These are phyloP conservation scores for Neoscytalidium dimidiatum DNA, from an alignment of 2,329 filamentous ascomycete genomes.

Conservation along the genomic window DNA sequence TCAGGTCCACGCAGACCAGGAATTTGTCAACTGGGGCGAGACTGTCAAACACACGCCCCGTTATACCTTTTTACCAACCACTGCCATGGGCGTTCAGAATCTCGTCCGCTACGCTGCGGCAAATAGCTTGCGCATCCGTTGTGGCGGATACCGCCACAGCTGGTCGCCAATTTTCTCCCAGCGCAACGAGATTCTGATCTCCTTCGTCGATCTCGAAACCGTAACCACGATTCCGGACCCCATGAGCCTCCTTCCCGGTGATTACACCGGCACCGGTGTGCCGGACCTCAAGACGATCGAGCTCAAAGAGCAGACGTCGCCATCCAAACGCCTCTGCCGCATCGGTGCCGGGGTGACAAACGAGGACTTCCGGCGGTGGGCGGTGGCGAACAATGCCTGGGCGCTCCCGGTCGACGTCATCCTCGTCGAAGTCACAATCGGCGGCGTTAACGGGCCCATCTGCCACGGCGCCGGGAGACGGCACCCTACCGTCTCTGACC, in stretches of 20 bases:
- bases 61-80: constrained; percentile 46
- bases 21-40: constrained; percentile 47
- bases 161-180: constrained; percentile 46
- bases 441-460: constrained; percentile 48
- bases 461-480: constrained; percentile 51
- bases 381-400: constrained; percentile 43
- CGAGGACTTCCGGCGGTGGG: constrained; percentile 50
- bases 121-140: constrained; percentile 42
- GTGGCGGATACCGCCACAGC: constrained; percentile 47
- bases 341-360: constrained; percentile 49
- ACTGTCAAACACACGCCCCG: constrained; percentile 42
- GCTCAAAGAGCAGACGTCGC: constrained; percentile 30
- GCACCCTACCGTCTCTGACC: constrained; percentile 49
- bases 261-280: constrained; percentile 25
- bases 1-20: constrained; percentile 26
- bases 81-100: constrained; percentile 43
- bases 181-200: constrained; percentile 46
- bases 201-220: constrained; percentile 42
- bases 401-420: constrained; percentile 50
- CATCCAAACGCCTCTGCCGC: constrained; percentile 39
- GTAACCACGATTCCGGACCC: constrained; percentile 43
- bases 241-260: constrained; percentile 27
- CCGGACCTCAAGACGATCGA: constrained; percentile 46
- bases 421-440: constrained; percentile 52
- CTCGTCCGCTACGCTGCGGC: constrained; percentile 42